These are phyloP conservation scores for Dipteronia sinensis DNA, from an alignment of 345 rosid species.

Conservation along the genomic window DNA sequence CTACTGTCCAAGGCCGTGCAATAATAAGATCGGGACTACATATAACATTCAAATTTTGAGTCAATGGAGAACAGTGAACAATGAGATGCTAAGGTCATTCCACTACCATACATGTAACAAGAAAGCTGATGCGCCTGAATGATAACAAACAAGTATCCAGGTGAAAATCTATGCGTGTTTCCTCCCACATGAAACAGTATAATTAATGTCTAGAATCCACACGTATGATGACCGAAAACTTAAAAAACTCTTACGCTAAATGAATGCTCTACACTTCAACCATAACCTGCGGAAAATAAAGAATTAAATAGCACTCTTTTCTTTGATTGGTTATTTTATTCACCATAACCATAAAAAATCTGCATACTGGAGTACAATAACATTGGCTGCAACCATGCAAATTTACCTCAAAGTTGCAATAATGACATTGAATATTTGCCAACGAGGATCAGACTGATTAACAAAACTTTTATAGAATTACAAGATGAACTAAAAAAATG, in stretches of 20 bases:
- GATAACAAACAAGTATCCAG: too few relatives aligned
- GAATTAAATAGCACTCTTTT: not conserved
- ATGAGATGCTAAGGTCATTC: not conserved
- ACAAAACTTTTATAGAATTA: conserved; percentile 1
- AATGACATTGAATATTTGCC: not conserved
- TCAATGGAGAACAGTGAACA: not conserved
- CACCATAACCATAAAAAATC: not conserved
- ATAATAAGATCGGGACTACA: not conserved
- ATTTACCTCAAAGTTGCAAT: not conserved
- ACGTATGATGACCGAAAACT: not conserved
- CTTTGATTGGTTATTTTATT: not conserved
- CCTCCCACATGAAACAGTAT: too few relatives aligned
- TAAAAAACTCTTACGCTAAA: not conserved
- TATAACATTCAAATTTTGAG: not conserved
- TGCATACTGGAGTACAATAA: not conserved
- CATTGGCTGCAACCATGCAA: conserved; percentile 3
- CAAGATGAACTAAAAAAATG: not conserved
- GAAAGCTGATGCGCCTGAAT: not conserved
- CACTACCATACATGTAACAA: not conserved
- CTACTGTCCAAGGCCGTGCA: not conserved
- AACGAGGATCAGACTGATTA: not conserved
- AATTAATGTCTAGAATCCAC: too few relatives aligned
- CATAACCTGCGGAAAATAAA: not conserved
- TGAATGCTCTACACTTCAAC: not conserved
- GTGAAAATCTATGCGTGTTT: too few relatives aligned